Base-by-base conservation (phyloP, 2,329 filamentous ascomycete genomes). In the Periconia sp. region DNA sequence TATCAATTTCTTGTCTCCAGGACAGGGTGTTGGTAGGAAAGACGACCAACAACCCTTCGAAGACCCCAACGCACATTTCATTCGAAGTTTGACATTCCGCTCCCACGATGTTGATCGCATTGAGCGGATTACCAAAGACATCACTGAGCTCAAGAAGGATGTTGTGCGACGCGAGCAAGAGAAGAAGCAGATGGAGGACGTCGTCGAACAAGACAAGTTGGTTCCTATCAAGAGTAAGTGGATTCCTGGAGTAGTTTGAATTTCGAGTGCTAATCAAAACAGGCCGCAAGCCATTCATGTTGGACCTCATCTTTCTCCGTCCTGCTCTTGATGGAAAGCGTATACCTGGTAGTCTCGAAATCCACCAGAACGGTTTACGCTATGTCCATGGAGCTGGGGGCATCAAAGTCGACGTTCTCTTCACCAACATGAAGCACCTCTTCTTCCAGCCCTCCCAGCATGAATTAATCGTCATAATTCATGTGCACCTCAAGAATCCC, bases 151-250 rank as follows among this genome's bases (percentile, higher is more conserved):
- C 80, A 96, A 97, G 79, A 96, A 94, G 71, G 91, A 93, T 63
- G 87, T 90, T 6, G 85, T 91, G 41, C 92, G 96, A 75, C 90
- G 91, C 65, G 94, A 99, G 74, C 92, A 97, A 68, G 93, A 97
- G 76, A 97, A 97, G 85, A 99, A 99, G 79, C 93, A 99, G 65
- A 89, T 99, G 89, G 94, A 99, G 72, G 94, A 99, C 74, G 94
- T 99, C 19, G 92, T 99, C 6, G 94, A 97, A 76, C 94, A 99
- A 74, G 94, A 99, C 73, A 99, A 99, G 79, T 85, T 99, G 49
- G 81, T 95, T 62, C 92, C 97, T 71, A 92, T 97, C 63, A 84
- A 94, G 80, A 96, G 90, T 91, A 80, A 79, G 86, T 79, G 37
- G n/a, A 19, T 41, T 17, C 23, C 8, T 19, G 45, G 11, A 27